phyloP scores from a whole-genome alignment of 352 stramenopile genomes.

The Thalassiosira mediterranea region DNA sequence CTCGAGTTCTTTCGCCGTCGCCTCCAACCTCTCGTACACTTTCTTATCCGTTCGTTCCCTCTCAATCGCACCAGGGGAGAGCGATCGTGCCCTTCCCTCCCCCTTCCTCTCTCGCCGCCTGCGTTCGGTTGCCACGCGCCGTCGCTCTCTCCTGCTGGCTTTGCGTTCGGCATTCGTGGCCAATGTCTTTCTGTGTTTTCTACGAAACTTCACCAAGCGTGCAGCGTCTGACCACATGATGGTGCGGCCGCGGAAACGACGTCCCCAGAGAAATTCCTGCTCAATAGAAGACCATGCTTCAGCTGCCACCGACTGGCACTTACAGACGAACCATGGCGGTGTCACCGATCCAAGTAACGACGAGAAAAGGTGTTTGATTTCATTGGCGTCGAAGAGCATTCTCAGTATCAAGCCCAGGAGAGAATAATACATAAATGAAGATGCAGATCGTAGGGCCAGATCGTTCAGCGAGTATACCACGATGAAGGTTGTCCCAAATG shows the following conservation, averaged over 20 bases:
- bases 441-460: conserved; percentile 22
- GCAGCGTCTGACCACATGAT: conserved; percentile 32
- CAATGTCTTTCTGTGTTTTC: conserved; percentile 32
- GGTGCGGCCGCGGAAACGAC: conserved; percentile 22
- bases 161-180: conserved; percentile 28
- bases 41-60: too few relatives aligned
- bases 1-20: conserved; percentile 14
- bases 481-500: too few relatives aligned
- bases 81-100: conserved; percentile 12
- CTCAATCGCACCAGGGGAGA: neutral
- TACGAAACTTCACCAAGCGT: conserved; percentile 37
- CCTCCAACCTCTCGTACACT: too few relatives aligned
- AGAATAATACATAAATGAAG: conserved; percentile 27
- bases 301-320: too few relatives aligned
- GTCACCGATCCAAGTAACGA: conserved; percentile 2
- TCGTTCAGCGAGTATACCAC: too few relatives aligned
- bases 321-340: too few relatives aligned
- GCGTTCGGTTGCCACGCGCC: conserved; percentile 15
- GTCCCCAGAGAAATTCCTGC: conserved; percentile 28
- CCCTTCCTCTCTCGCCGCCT: conserved; percentile 27
- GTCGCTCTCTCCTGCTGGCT: conserved; percentile 26
- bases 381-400: neutral
- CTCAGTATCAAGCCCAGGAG: conserved; percentile 10
- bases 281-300: too few relatives aligned
- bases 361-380: conserved; percentile 1